These are phyloP conservation scores for Graphium sp. DNA, from an alignment of 2,329 filamentous ascomycete species.

Conservation along the genomic window DNA sequence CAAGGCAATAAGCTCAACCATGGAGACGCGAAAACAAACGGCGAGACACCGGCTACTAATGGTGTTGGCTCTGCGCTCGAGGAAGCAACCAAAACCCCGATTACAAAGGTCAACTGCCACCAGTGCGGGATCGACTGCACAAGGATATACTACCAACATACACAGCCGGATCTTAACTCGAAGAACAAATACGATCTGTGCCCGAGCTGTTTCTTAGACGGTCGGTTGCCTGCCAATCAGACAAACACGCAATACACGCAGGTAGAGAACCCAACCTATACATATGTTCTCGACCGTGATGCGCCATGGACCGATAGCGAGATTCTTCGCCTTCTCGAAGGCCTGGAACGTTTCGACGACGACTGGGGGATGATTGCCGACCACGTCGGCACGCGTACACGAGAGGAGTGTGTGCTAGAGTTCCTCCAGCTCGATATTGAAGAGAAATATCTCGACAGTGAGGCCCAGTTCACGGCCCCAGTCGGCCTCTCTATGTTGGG, in stretches of 20 bases:
- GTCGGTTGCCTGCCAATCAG: conserved; percentile 65
- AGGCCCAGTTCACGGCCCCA: conserved; percentile 30
- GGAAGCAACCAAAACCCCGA: conserved; percentile 46
- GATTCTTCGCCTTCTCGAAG: conserved; percentile 76
- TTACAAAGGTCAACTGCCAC: conserved; percentile 65
- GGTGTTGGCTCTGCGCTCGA: conserved; percentile 36
- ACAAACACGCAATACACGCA: conserved; percentile 70
- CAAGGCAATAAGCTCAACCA: conserved; percentile 59
- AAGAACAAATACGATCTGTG: conserved; percentile 77
- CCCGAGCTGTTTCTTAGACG: conserved; percentile 77
- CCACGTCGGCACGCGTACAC: conserved; percentile 77
- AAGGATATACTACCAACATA: conserved; percentile 41
- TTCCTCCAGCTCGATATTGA: conserved; percentile 95
- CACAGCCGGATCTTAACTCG: conserved; percentile 37
- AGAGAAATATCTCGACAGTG: conserved; percentile 84
- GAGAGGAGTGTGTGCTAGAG: conserved; percentile 92
- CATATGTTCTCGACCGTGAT: conserved; percentile 63
- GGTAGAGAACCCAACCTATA: conserved; percentile 76
- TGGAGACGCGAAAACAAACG: conserved; percentile 55
- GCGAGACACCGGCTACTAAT: conserved; percentile 50
- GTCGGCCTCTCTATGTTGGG: conserved; percentile 50
- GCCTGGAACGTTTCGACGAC: conserved; percentile 81
- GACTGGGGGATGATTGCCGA: conserved; percentile 90
- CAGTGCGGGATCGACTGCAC: conserved; percentile 85
- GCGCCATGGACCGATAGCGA: conserved; percentile 86